phyloP scores from a whole-genome alignment of 176 grass and related monocot species.

The Themeda triandra region DNA sequence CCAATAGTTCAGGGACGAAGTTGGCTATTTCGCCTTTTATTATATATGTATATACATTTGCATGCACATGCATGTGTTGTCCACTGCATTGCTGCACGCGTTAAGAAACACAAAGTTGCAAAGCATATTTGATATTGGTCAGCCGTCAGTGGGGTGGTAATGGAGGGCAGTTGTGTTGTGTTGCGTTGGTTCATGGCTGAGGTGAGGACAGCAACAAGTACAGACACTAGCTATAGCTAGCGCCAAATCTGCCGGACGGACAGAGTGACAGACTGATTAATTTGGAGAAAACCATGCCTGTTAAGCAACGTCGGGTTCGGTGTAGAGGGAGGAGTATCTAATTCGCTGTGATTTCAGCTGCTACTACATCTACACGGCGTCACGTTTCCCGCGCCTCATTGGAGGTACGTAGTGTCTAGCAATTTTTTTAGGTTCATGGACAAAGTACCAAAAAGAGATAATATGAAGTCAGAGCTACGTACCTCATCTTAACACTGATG shows the following conservation, averaged over 20 bases:
- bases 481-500: too few species aligned
- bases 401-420: background rate
- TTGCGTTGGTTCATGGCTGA: background rate
- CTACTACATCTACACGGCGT: background rate
- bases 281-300: background rate
- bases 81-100: background rate
- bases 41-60: background rate
- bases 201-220: conserved; percentile 23
- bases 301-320: conserved; percentile 20
- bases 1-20: too few species aligned
- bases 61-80: background rate
- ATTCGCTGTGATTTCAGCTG: background rate
- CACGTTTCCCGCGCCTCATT: background rate
- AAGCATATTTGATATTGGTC: background rate
- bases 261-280: background rate
- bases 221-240: conserved; percentile 1
- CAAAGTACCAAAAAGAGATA: background rate
- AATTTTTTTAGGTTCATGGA: background rate
- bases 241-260: conserved; percentile 44
- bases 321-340: background rate
- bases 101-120: background rate
- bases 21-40: too few species aligned
- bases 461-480: background rate
- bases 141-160: conserved; percentile 18
- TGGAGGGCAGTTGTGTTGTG: conserved; percentile 10